phyloP scores from a whole-genome alignment of 257 asterid species.

The Echium plantagineum region DNA sequence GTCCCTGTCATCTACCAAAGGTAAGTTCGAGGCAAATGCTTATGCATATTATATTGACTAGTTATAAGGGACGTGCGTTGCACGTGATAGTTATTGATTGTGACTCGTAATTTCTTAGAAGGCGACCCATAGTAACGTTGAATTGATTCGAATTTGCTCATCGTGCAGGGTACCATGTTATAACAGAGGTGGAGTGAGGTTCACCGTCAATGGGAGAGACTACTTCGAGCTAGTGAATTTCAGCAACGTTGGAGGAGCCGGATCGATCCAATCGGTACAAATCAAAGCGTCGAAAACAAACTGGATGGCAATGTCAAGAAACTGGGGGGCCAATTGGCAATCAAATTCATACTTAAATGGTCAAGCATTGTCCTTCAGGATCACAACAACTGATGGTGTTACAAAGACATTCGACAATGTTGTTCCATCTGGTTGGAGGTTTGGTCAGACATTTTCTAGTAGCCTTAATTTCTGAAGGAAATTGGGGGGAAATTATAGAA shows the following conservation, averaged over 20 bases:
- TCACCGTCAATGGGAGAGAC: conserved; percentile 56
- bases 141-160: not conserved
- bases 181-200: conserved; percentile 76
- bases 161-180: conserved; percentile 67
- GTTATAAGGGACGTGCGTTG: no score
- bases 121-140: no score
- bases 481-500: no score
- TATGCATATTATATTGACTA: no score
- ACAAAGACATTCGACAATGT: conserved; percentile 40
- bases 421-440: conserved; percentile 60
- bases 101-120: no score
- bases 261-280: conserved; percentile 49
- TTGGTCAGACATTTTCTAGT: conserved; percentile 61
- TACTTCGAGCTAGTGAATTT: conserved; percentile 69
- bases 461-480: conserved; percentile 33
- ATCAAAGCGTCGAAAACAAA: conserved; percentile 62
- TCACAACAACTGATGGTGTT: conserved; percentile 63
- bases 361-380: conserved; percentile 61
- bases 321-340: conserved; percentile 99
- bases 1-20: conserved; percentile 31
- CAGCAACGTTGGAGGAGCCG: conserved; percentile 69
- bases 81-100: no score
- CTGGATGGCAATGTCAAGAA: conserved; percentile 73
- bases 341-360: conserved; percentile 57
- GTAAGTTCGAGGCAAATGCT: conserved; percentile 1